Base-by-base conservation (phyloP, 2,329 filamentous ascomycete species). In the Pestalotiopsis sp. region DNA sequence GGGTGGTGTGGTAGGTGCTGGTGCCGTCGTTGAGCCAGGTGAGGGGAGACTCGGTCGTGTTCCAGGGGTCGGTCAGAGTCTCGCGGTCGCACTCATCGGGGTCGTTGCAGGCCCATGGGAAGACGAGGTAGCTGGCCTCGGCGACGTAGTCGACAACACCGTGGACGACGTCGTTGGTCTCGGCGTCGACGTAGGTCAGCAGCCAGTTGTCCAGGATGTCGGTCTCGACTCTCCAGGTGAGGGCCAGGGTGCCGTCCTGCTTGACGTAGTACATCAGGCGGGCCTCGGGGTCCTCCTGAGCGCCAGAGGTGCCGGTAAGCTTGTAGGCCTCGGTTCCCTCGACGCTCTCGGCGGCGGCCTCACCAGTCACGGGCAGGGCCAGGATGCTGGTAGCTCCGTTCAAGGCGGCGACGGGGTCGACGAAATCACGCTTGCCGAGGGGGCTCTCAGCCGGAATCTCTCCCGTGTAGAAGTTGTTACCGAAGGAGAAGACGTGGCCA, bases 221-320 rank as follows among this genome's bases (percentile, higher is more conserved):
- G 2, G 87, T 90, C 81, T 90, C 87, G 12, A 90, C 80, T 73
- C 87, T 80, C 88, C 87, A 90, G 0, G 85, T 80, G 23, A 89
- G 79, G 6, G 80, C 81, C 4, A 90, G 79, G 2, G 73, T 78
- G 61, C 82, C 82, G 55, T 87, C 82, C 0, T 79, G 74, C 69
- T 83, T 85, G 72, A 83, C 79, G 57, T 88, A 80, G 76, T 90
- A 90, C 49, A 87, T 83, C 2, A 90, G 80, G 70, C 83, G 83
- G 3, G 86, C 87, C 72, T 87, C 82, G 0, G 88, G 87, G 68
- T 88, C 86, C 41, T 81, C 81, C 25, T 82, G 77, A 0, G 84
- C 82, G 9, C 87, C 87, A 2, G 79, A 78, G 6, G 84, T 84
- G 9, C 84, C 83, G 69, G 80, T 83, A 72, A 89, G 82, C 20